A percentile compares a stretch with the other conserved stretches of the same genome.
Conservation (phyloP, 306 rosid species). For the Medicago truncatula region DNA sequence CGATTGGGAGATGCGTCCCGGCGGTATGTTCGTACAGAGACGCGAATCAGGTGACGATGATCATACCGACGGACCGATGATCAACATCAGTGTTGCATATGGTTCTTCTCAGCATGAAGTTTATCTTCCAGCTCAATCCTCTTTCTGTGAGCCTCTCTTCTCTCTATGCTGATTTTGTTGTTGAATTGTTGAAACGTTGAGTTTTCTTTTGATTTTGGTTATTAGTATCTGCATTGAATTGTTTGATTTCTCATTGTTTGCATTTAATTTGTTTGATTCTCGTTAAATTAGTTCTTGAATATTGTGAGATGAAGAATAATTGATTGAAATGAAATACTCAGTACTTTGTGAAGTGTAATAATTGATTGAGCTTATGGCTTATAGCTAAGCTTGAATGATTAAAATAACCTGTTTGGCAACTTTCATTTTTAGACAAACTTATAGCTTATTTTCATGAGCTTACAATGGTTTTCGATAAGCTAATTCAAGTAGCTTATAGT, state of each 20-base stretch:
- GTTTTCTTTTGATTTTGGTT: not conserved
- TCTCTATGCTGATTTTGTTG: slow-evolving; percentile 9
- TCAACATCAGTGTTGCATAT: slow-evolving; percentile 39
- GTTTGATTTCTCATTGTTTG: not conserved
- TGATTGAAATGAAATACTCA: not conserved
- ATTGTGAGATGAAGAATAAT: not conserved
- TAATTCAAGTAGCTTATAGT: no score
- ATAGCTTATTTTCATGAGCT: no score
- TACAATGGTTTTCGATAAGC: no score
- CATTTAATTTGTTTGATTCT: not conserved
- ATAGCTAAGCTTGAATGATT: no score
- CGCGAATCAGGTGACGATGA: slow-evolving; percentile 27
- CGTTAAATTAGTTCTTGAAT: not conserved
- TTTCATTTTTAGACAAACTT: no score
- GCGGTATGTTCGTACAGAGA: slow-evolving; percentile 53
- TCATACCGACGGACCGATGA: slow-evolving; percentile 30
- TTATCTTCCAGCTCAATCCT: slow-evolving; percentile 45
- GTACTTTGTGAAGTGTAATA: not conserved
- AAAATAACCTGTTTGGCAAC: no score
- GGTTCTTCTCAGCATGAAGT: slow-evolving; percentile 44
- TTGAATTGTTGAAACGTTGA: slow-evolving; percentile 15
- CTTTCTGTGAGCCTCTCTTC: slow-evolving; percentile 43
- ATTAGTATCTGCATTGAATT: not conserved
- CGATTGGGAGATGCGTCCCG: slow-evolving; percentile 57
- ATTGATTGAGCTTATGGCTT: not conserved